A percentile compares a stretch with the other conserved stretches of the same genome.
Evolutionary conservation across 225 moss, liverwort and hornwort genomes (phyloP).

Genomic region (Sphagnum tenellum): DNA sequence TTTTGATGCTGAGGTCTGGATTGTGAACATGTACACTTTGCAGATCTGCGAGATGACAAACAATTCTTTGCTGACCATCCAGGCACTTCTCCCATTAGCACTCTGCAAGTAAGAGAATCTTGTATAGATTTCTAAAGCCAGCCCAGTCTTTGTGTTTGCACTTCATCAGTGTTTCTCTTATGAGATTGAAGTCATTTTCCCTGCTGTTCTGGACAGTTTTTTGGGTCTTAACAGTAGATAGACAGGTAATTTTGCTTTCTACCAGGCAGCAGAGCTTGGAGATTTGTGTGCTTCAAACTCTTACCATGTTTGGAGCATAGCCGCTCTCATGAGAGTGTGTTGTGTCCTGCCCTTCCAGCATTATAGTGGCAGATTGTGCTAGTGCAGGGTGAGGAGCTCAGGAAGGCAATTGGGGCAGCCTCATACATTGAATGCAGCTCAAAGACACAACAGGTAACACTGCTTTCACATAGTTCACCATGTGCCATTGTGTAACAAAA

Average conservation of each 20-base stretch:
- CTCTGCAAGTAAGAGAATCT: slow-evolving; percentile 55
- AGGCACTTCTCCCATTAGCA: slow-evolving; percentile 87
- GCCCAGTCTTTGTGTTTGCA: slow-evolving; percentile 2
- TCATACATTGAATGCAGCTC: slow-evolving; percentile 98
- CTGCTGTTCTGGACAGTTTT: no score
- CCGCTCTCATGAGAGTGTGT: no score
- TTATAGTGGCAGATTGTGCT: background rate
- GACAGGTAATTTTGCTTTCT: background rate
- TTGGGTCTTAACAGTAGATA: background rate
- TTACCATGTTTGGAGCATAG: no score
- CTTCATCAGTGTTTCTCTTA: slow-evolving; percentile 7
- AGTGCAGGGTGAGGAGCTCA: slow-evolving; percentile 86
- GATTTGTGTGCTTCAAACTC: no score
- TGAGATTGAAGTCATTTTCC: slow-evolving; percentile 1
- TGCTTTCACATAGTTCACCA: background rate
- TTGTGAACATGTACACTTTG: slow-evolving; percentile 1
- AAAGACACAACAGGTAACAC: slow-evolving; percentile 94
- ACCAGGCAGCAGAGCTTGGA: background rate
- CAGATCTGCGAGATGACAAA: slow-evolving; percentile 99
- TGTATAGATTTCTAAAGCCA: slow-evolving; percentile 2
- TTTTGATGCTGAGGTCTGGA: background rate
- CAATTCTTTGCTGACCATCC: slow-evolving; percentile 95
- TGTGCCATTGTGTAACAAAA: background rate
- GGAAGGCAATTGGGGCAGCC: slow-evolving; percentile 87
- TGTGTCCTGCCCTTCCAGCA: no score